Conservation (phyloP, 2,329 filamentous ascomycete species). For the Rosellinia necatrix region DNA sequence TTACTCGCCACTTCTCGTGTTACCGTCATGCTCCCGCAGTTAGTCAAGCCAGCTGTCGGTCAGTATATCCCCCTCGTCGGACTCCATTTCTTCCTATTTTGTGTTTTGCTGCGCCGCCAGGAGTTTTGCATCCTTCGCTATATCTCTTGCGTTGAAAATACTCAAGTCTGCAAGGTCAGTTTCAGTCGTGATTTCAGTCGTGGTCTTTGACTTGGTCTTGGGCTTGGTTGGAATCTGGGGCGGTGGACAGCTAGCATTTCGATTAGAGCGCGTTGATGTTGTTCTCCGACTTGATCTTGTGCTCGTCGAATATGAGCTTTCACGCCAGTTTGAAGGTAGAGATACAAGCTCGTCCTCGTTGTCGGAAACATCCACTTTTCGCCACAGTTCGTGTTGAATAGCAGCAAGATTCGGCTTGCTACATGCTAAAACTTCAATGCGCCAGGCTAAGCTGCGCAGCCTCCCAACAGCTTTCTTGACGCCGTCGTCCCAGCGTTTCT, state of each 20-base stretch:
- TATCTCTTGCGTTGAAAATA: neutral
- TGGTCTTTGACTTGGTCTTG: neutral
- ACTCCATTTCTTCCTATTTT: neutral
- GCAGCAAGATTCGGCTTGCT: conserved; percentile 27
- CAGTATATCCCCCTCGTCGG: neutral
- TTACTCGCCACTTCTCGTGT: neutral
- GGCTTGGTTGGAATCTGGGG: neutral
- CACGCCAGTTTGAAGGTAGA: conserved; percentile 14
- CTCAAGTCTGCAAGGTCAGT: neutral
- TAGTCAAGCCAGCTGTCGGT: conserved; percentile 29
- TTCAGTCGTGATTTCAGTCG: neutral
- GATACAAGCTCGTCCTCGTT: neutral
- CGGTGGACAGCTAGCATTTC: neutral
- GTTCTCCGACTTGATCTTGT: neutral
- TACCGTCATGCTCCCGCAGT: neutral
- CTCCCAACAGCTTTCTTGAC: conserved; percentile 1
- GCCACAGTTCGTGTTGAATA: conserved; percentile 27
- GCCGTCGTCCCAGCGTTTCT: conserved; percentile 8
- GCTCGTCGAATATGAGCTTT: neutral
- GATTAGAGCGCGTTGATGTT: neutral
- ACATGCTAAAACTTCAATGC: conserved; percentile 32
- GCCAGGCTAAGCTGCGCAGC: conserved; percentile 27
- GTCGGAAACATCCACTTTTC: neutral
- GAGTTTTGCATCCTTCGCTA: conserved; percentile 5
- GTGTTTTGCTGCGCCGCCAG: conserved; percentile 13